Conservation (phyloP, 2,329 filamentous ascomycete species). For the Apiospora sp. region DNA sequence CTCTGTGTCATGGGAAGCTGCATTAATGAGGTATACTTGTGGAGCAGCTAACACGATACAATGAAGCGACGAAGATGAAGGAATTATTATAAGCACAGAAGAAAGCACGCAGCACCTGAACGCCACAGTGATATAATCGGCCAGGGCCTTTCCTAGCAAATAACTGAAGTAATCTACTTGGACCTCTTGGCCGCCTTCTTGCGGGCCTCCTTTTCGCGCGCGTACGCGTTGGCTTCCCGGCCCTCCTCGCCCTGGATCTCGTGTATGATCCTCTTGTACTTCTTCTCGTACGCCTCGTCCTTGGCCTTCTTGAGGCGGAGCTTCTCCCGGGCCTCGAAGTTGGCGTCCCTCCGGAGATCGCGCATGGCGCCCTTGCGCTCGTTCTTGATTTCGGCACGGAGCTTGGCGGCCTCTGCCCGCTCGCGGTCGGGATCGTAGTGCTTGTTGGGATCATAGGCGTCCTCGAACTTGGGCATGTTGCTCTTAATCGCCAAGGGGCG, state of each 20-base stretch:
- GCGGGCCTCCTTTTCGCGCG: slow-evolving; percentile 80
- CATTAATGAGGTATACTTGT: not conserved
- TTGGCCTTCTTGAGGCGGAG: slow-evolving; percentile 91
- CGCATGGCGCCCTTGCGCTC: slow-evolving; percentile 95
- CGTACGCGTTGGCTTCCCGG: slow-evolving; percentile 85
- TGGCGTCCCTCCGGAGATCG: slow-evolving; percentile 93
- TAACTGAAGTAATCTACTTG: slow-evolving; percentile 26
- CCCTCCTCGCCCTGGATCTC: slow-evolving; percentile 98
- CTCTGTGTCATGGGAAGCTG: not conserved
- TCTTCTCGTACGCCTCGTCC: slow-evolving; percentile 94
- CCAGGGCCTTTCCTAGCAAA: not conserved
- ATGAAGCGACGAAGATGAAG: not conserved
- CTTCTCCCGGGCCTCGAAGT: slow-evolving; percentile 91
- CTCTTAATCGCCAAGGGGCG: slow-evolving; percentile 86
- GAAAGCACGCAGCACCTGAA: not conserved
- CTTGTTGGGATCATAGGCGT: slow-evolving; percentile 90
- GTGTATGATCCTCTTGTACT: slow-evolving; percentile 89
- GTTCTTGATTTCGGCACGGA: slow-evolving; percentile 90
- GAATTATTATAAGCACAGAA: not conserved
- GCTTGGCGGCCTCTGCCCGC: slow-evolving; percentile 82
- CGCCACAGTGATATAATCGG: slow-evolving; percentile 13
- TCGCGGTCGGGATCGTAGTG: slow-evolving; percentile 97
- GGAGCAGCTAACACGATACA: not conserved
- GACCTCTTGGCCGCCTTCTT: slow-evolving; percentile 67
- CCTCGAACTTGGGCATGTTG: slow-evolving; percentile 93